These are phyloP conservation scores for Clitopilus passeckerianus DNA, from an alignment of 768 basidiomycete genomes.

Conservation along the genomic window DNA sequence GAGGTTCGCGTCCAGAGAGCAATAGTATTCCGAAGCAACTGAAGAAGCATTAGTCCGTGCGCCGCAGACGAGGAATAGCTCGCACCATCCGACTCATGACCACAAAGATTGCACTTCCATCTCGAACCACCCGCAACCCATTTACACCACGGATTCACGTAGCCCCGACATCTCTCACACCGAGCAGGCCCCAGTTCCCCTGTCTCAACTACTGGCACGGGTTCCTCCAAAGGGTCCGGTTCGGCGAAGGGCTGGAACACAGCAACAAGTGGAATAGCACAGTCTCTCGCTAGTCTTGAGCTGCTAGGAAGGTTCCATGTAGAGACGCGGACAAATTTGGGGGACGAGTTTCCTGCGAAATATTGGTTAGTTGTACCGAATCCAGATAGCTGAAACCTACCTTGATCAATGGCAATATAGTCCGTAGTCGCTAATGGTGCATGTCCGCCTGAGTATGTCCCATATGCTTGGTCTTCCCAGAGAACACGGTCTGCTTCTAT, in stretches of 20 bases:
- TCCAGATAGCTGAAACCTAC: conserved; percentile 16
- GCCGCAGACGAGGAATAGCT: conserved; percentile 1
- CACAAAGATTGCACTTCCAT: conserved; percentile 94
- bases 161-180: conserved; percentile 80
- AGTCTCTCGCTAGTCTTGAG: conserved; percentile 72
- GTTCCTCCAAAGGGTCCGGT: conserved; percentile 71
- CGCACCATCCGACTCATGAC: conserved; percentile 80
- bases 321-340: conserved; percentile 84
- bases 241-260: conserved; percentile 90
- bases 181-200: conserved; percentile 74
- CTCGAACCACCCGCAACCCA: conserved; percentile 79
- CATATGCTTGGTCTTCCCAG: conserved; percentile 71
- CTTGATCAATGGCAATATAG: conserved; percentile 90
- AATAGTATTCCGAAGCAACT: conserved; percentile 85
- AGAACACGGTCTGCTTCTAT: conserved; percentile 74
- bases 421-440: conserved; percentile 86
- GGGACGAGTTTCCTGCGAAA: conserved; percentile 74
- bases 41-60: conserved; percentile 2
- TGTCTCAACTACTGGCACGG: conserved; percentile 72
- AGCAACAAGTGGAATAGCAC: conserved; percentile 80
- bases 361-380: not conserved
- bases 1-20: conserved; percentile 71
- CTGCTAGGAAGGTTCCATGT: conserved; percentile 87
- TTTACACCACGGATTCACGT: conserved; percentile 91
- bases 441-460: conserved; percentile 50